Evolutionary conservation across 2,329 filamentous ascomycete genomes (phyloP), one percentile per base, ranked within the genome.

Genomic region (Ilyonectria sp.): DNA sequence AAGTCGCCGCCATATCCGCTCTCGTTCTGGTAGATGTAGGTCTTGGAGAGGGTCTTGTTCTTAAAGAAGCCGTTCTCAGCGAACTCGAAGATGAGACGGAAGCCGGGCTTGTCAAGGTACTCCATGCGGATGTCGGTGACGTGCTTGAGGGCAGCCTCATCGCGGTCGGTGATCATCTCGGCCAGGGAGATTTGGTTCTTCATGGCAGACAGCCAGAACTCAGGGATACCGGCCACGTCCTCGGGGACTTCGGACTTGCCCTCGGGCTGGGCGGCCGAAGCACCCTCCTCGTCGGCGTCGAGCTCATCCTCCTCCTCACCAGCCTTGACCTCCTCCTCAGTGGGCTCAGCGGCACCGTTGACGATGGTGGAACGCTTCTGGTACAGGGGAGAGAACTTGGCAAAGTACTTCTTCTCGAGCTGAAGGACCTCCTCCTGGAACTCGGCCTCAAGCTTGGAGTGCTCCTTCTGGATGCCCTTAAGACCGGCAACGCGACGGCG

Each of bases 161-260:
- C 96, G 73, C 94, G 93, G 78, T 98, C 96, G 77, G 96, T 99
- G 81, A 99, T 98, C 90, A 98, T 97, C 85, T 99, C 97, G 63
- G 95, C 94, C 63, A 99, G 91, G 33, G 95, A 97, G 78, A 96
- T 90, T 82, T 98, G 95, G 87, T 99, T 99, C 90, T 99, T 99
- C 95, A 99, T 98, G 76, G 97, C 95, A 69, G 95, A 98, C 57
- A 99, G 89, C 96, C 96, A 99, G 89, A 99, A 99, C 85, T 99
- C 96, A 71, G 96, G 96, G 71, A 99, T 98, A 82, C 96, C 96
- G 77, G 90, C 87, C 72, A 92, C 81, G 43, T 82, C 73, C 75
- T 88, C 85, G 62, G 84, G 80, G 74, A 89, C 86, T 71, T 91
- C 87, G 59, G 86, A 83, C 70, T 90, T 85, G 78, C 87, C 84